Percentiles rank a stretch among this genome's conserved stretches.
Conservation (phyloP, 768 basidiomycete genomes). For the Pleurotus eryngii region DNA sequence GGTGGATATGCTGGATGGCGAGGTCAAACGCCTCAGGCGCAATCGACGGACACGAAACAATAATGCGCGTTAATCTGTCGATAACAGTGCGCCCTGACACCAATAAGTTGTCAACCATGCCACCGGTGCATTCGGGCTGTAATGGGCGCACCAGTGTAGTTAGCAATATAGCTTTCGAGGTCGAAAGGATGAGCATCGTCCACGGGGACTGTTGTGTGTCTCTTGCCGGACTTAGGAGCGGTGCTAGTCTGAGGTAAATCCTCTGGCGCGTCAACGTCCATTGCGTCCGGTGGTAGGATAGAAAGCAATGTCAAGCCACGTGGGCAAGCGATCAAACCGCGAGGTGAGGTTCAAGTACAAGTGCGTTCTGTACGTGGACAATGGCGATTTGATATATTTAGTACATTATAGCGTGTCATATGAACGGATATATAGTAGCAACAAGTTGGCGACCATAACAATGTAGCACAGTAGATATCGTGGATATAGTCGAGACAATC, state of each 20-base stretch:
- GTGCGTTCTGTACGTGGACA: too few relatives aligned
- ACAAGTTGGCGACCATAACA: too few relatives aligned
- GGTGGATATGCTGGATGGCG: constrained; percentile 59
- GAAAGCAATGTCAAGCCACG: too few relatives aligned
- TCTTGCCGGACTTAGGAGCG: constrained; percentile 17
- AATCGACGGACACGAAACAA: constrained; percentile 59
- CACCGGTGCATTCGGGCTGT: not conserved
- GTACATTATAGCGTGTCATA: too few relatives aligned
- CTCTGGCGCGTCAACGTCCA: constrained; percentile 16
- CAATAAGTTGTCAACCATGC: not conserved
- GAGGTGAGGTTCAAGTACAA: too few relatives aligned
- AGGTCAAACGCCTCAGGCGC: constrained; percentile 71
- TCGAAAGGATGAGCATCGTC: constrained; percentile 87
- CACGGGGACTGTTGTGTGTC: constrained; percentile 39
- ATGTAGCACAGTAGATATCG: too few relatives aligned
- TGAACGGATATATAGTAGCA: too few relatives aligned
- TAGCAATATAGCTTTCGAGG: constrained; percentile 73
- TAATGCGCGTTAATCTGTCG: constrained; percentile 69
- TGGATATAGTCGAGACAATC: too few relatives aligned
- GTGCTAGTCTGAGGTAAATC: constrained; percentile 20
- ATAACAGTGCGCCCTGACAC: constrained; percentile 69
- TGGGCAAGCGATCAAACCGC: too few relatives aligned
- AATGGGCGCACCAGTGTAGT: constrained; percentile 60
- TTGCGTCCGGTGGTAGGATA: not conserved
- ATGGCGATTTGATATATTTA: too few relatives aligned